Percentiles rank a stretch among this genome's conserved stretches.
These are phyloP conservation scores for Musa itinerans DNA, from an alignment of 176 grass and related monocot genomes.

Conservation along the genomic window DNA sequence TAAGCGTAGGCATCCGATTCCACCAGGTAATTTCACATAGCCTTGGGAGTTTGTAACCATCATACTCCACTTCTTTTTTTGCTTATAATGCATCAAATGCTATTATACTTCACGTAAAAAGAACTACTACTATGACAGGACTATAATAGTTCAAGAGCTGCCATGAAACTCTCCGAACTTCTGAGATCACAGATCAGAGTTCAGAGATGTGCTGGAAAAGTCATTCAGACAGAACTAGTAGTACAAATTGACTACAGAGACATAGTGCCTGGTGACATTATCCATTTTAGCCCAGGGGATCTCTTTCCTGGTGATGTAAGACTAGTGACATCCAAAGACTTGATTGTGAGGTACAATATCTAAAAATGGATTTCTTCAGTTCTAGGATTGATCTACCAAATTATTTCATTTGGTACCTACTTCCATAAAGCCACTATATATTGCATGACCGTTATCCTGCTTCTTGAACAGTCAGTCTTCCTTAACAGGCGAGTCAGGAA, in stretches of 20 bases:
- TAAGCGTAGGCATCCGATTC: slow-evolving; percentile 31
- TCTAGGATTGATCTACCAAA: not conserved
- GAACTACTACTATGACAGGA: slow-evolving; percentile 20
- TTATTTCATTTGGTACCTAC: not conserved
- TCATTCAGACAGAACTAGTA: slow-evolving; percentile 31
- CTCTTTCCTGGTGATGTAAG: slow-evolving; percentile 35
- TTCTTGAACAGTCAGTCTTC: slow-evolving; percentile 42
- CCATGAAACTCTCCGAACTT: slow-evolving; percentile 29
- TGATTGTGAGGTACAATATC: slow-evolving; percentile 31
- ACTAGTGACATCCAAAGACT: slow-evolving; percentile 32
- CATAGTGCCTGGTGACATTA: slow-evolving; percentile 37
- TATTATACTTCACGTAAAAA: not conserved
- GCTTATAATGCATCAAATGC: not conserved
- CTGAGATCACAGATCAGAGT: slow-evolving; percentile 31
- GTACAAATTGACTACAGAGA: slow-evolving; percentile 41
- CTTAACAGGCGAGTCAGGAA: slow-evolving; percentile 40
- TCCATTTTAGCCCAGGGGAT: slow-evolving; percentile 37
- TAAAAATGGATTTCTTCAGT: not conserved
- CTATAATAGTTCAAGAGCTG: slow-evolving; percentile 31
- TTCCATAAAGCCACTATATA: not conserved
- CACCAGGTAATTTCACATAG: slow-evolving; percentile 26
- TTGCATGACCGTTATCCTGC: slow-evolving; percentile 11
- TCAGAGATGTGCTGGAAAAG: slow-evolving; percentile 35
- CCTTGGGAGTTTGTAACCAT: not conserved
- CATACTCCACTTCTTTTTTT: not conserved